These are phyloP conservation scores for Candida xiaguanensis DNA, from an alignment of 805 yeast species.

Conservation along the genomic window DNA sequence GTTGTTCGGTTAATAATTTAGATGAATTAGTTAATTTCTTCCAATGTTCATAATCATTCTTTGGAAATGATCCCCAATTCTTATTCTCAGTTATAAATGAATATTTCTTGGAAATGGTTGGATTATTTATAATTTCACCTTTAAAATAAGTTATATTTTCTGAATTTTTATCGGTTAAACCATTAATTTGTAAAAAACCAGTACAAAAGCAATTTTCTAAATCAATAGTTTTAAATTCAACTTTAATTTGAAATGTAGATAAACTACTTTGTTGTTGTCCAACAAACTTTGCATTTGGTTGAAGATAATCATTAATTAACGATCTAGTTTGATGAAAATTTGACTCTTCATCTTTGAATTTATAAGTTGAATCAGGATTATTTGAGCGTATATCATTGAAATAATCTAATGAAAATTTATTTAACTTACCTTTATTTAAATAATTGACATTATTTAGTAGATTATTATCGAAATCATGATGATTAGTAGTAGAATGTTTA, in stretches of 20 bases:
- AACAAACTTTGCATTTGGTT: constrained; percentile 57
- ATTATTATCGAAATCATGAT: neutral
- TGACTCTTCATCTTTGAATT: neutral
- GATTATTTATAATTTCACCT: constrained; percentile 64
- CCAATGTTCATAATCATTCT: constrained; percentile 49
- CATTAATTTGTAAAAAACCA: constrained; percentile 64
- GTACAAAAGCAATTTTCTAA: constrained; percentile 45
- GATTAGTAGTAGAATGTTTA: neutral
- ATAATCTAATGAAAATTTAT: constrained; percentile 7
- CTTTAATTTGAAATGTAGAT: constrained; percentile 61
- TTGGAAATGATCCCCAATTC: constrained; percentile 49
- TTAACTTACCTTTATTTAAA: too few species aligned
- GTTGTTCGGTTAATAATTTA: constrained; percentile 46
- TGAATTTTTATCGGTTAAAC: constrained; percentile 59
- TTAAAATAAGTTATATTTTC: constrained; percentile 68
- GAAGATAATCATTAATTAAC: constrained; percentile 45
- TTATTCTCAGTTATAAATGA: constrained; percentile 57
- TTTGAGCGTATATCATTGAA: constrained; percentile 5
- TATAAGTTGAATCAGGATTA: constrained; percentile 1
- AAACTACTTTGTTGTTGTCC: constrained; percentile 73
- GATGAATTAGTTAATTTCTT: constrained; percentile 44
- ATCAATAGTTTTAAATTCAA: constrained; percentile 69
- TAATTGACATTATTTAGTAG: neutral
- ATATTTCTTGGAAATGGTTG: constrained; percentile 29
- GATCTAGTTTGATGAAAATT: too few species aligned